phyloP scores from a whole-genome alignment of 2,329 filamentous ascomycete species.

The Zymoseptoria passerinii region DNA sequence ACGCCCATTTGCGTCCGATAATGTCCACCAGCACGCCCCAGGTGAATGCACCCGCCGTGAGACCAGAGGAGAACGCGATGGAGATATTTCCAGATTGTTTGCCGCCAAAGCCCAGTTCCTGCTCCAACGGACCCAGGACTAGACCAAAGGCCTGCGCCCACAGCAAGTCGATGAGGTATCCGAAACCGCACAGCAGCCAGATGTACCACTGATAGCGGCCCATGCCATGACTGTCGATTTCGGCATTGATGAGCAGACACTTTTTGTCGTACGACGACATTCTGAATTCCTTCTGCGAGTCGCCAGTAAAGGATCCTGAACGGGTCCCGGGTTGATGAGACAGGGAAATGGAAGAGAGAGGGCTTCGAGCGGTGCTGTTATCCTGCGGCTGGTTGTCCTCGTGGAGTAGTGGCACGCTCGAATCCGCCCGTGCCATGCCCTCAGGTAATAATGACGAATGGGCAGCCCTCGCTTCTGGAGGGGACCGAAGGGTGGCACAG shows the following conservation, averaged over 20 bases:
- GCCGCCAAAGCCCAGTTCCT: conserved; percentile 47
- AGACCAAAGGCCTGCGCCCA: conserved; percentile 54
- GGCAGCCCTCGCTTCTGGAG: neutral
- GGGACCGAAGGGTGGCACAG: neutral
- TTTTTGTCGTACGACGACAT: conserved; percentile 31
- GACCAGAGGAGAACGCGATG: conserved; percentile 45
- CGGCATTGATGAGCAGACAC: conserved; percentile 37
- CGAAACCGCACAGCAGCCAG: conserved; percentile 47
- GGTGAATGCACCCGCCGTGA: conserved; percentile 48
- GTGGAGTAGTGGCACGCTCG: neutral
- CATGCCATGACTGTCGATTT: conserved; percentile 47
- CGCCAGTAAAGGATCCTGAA: neutral
- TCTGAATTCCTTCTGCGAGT: neutral
- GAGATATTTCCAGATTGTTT: conserved; percentile 41
- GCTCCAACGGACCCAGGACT: conserved; percentile 45
- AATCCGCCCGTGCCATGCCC: neutral
- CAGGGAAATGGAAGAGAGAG: neutral
- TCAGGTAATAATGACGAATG: neutral
- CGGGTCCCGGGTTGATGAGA: neutral
- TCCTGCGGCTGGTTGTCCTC: neutral
- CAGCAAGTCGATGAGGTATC: conserved; percentile 48
- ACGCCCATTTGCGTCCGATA: conserved; percentile 47
- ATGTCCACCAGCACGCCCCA: conserved; percentile 51
- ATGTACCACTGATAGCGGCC: conserved; percentile 45
- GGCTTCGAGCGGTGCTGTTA: neutral